A percentile compares a stretch with the other conserved stretches of the same genome.
phyloP scores from a whole-genome alignment of 805 yeast species.

The Yamadazyma sp. region DNA sequence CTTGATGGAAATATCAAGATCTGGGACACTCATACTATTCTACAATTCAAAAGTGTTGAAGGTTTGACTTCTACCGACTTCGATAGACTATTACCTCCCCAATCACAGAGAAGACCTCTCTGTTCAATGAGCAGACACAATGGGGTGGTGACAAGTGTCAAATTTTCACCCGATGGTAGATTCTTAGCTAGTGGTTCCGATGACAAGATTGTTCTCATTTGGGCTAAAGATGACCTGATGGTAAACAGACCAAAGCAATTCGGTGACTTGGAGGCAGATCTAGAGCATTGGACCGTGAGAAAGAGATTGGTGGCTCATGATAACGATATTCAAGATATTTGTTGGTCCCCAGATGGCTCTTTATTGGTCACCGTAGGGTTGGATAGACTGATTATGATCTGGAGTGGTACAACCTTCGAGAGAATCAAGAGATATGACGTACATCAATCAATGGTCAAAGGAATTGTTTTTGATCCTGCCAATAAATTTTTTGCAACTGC shows the following conservation, averaged over 20 bases:
- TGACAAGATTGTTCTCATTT: slow-evolving; percentile 83
- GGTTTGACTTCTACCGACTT: slow-evolving; percentile 6
- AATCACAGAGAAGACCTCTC: slow-evolving; percentile 47
- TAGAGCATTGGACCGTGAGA: slow-evolving; percentile 93
- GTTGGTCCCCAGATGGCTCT: slow-evolving; percentile 96
- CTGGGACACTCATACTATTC: slow-evolving; percentile 69
- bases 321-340: slow-evolving; percentile 94
- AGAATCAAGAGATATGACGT: slow-evolving; percentile 84
- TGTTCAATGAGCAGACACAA: slow-evolving; percentile 94
- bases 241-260: slow-evolving; percentile 55
- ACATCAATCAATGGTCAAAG: slow-evolving; percentile 94
- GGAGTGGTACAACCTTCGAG: slow-evolving; percentile 93
- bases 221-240: slow-evolving; percentile 83
- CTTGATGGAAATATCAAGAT: slow-evolving; percentile 84
- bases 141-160: slow-evolving; percentile 92
- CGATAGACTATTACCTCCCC: slow-evolving; percentile 17
- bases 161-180: slow-evolving; percentile 89
- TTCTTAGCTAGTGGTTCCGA: slow-evolving; percentile 94
- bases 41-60: slow-evolving; percentile 32
- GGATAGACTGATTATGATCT: slow-evolving; percentile 86
- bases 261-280: slow-evolving; percentile 65
- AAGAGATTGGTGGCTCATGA: slow-evolving; percentile 94
- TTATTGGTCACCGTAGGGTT: slow-evolving; percentile 91
- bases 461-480: slow-evolving; percentile 97
- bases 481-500: slow-evolving; percentile 96